Evolutionary conservation across 345 rosid species (phyloP).

Genomic region (Raphanus raphanistrum): DNA sequence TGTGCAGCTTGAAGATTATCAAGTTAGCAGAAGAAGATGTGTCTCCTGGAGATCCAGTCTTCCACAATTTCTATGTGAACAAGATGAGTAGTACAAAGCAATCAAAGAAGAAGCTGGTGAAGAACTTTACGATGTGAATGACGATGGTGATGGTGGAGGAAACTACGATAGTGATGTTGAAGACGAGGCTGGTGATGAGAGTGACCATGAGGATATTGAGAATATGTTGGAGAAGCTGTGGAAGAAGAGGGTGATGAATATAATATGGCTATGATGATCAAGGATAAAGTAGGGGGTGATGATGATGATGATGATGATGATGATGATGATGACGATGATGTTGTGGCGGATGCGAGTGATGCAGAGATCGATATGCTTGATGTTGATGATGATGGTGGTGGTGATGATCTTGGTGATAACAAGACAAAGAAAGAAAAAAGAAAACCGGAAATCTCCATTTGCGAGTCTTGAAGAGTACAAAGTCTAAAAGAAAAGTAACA

Average conservation of each 20-base stretch:
- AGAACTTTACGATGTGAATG: slow-evolving; percentile 60
- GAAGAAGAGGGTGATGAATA: slow-evolving; percentile 67
- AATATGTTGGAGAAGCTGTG: slow-evolving; percentile 61
- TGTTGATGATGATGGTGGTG: slow-evolving; percentile 34
- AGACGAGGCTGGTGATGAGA: slow-evolving; percentile 71
- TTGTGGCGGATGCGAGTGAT: slow-evolving; percentile 64
- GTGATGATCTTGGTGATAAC: slow-evolving; percentile 25
- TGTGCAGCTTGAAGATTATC: slow-evolving; percentile 78
- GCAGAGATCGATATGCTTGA: slow-evolving; percentile 52
- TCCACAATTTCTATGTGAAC: slow-evolving; percentile 89
- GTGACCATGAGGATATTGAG: slow-evolving; percentile 88
- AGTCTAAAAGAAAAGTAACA: slow-evolving; percentile 27
- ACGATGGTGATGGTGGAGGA: slow-evolving; percentile 53
- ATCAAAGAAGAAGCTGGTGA: slow-evolving; percentile 73
- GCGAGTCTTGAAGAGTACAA: slow-evolving; percentile 79
- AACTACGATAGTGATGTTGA: slow-evolving; percentile 57
- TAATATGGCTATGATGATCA: slow-evolving; percentile 59
- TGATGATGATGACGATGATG: neutral
- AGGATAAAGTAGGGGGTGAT: slow-evolving; percentile 59
- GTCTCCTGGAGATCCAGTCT: slow-evolving; percentile 87
- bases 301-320: slow-evolving; percentile 55
- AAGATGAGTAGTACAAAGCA: slow-evolving; percentile 67
- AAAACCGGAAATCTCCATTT: slow-evolving; percentile 61
- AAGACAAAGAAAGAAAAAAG: slow-evolving; percentile 51
- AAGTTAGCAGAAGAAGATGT: slow-evolving; percentile 85